These are phyloP conservation scores for Candida succiphila DNA, from an alignment of 805 yeast species.

Conservation along the genomic window DNA sequence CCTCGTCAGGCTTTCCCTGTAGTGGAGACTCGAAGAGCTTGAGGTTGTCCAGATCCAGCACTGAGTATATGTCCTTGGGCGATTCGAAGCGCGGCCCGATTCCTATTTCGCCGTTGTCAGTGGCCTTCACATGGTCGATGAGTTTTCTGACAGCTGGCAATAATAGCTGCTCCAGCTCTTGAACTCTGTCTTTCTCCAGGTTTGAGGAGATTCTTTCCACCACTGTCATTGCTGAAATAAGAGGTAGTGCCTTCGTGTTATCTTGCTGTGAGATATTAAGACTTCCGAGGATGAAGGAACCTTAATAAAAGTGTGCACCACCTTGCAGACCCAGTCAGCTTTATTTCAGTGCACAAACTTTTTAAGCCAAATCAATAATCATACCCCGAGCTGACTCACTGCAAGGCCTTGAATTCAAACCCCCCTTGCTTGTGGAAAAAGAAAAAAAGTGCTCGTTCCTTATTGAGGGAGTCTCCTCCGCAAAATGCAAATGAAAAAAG, in stretches of 20 bases:
- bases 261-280: too few relatives aligned
- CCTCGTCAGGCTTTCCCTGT: conserved; percentile 22
- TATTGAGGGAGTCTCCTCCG: too few relatives aligned
- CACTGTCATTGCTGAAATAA: conserved; percentile 1
- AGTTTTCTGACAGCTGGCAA: conserved; percentile 40
- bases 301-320: too few relatives aligned
- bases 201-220: conserved; percentile 11
- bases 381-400: too few relatives aligned
- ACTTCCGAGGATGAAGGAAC: too few relatives aligned
- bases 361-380: too few relatives aligned
- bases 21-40: conserved; percentile 12
- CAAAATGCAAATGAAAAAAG: too few relatives aligned
- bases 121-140: conserved; percentile 38
- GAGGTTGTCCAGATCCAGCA: conserved; percentile 26
- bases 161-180: conserved; percentile 48
- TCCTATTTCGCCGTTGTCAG: conserved; percentile 31
- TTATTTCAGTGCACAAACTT: not conserved
- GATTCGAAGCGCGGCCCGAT: conserved; percentile 40
- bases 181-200: conserved; percentile 40
- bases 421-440: too few relatives aligned
- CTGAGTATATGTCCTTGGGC: conserved; percentile 35
- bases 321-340: too few relatives aligned
- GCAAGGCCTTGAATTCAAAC: too few relatives aligned
- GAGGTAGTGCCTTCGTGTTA: too few relatives aligned
- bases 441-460: too few relatives aligned